phyloP scores from a whole-genome alignment of 805 yeast genomes.

The Metschnikowia gelsemii region DNA sequence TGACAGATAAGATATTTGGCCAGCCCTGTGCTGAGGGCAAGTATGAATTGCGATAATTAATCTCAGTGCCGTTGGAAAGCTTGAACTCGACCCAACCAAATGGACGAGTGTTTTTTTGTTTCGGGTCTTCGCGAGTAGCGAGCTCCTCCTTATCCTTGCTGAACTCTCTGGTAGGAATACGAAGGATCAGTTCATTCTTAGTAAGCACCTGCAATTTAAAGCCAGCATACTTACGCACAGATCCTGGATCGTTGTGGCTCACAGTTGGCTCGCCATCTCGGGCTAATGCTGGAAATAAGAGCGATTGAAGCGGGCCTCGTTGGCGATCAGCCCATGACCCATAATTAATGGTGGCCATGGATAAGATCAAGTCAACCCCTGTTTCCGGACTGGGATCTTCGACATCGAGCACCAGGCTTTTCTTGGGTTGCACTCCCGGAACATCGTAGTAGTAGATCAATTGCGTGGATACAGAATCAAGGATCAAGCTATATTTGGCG shows the following conservation, averaged over 20 bases:
- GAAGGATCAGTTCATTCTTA: conserved; percentile 62
- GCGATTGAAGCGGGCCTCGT: conserved; percentile 57
- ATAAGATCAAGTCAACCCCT: conserved; percentile 60
- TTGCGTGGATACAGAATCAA: conserved; percentile 58
- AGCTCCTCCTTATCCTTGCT: conserved; percentile 60
- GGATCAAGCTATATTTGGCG: conserved; percentile 70
- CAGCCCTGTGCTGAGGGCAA: conserved; percentile 58
- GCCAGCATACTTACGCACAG: conserved; percentile 53
- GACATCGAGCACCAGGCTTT: not conserved
- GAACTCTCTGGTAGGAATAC: conserved; percentile 81
- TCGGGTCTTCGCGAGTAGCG: conserved; percentile 9
- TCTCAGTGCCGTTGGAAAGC: conserved; percentile 50
- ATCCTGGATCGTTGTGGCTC: conserved; percentile 40
- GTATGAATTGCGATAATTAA: conserved; percentile 48
- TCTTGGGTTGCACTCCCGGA: conserved; percentile 49
- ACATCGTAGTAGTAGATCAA: conserved; percentile 66
- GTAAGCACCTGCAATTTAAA: conserved; percentile 56
- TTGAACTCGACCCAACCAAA: conserved; percentile 92
- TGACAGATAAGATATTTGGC: conserved; percentile 46
- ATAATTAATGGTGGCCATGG: conserved; percentile 67
- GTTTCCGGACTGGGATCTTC: conserved; percentile 27
- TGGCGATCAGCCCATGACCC: conserved; percentile 98
- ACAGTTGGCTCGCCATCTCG: conserved; percentile 48
- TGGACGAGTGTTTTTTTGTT: conserved; percentile 36
- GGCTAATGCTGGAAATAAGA: conserved; percentile 67